phyloP scores from a whole-genome alignment of 306 rosid genomes.

The Oxytropis ochrocephala region DNA sequence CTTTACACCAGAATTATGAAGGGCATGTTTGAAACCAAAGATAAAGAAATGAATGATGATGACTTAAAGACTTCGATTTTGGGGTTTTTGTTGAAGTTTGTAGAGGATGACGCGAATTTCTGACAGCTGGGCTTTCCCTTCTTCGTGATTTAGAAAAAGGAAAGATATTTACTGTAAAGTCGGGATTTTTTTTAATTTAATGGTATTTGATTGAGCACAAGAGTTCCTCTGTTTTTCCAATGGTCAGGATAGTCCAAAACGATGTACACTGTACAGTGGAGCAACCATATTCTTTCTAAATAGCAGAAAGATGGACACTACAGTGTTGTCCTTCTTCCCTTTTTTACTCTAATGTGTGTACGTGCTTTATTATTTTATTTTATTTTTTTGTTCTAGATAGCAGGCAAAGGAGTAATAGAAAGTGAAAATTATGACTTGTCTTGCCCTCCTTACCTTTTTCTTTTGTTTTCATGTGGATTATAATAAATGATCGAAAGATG shows the following conservation, averaged over 20 bases:
- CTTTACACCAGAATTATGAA: constrained; percentile 83
- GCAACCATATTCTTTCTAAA: not conserved
- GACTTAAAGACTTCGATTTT: constrained; percentile 53
- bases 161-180: constrained; percentile 49
- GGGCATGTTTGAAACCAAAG: constrained; percentile 65
- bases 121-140: constrained; percentile 20
- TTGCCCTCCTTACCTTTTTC: no score
- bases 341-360: no score
- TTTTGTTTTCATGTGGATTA: no score
- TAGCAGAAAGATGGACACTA: not conserved
- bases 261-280: constrained; percentile 6
- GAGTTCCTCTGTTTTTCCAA: not conserved
- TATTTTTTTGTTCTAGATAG: no score
- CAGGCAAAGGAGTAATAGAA: no score
- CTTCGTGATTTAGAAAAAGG: constrained; percentile 11
- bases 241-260: not conserved
- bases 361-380: no score
- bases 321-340: no score
- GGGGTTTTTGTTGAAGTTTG: constrained; percentile 59
- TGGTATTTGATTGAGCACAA: constrained; percentile 33
- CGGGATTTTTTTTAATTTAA: constrained; percentile 36
- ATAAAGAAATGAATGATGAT: constrained; percentile 21
- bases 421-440: no score
- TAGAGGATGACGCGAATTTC: constrained; percentile 76
- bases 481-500: no score